Conservation (phyloP, 2,329 filamentous ascomycete species). For the Penicillium corylophilum region DNA sequence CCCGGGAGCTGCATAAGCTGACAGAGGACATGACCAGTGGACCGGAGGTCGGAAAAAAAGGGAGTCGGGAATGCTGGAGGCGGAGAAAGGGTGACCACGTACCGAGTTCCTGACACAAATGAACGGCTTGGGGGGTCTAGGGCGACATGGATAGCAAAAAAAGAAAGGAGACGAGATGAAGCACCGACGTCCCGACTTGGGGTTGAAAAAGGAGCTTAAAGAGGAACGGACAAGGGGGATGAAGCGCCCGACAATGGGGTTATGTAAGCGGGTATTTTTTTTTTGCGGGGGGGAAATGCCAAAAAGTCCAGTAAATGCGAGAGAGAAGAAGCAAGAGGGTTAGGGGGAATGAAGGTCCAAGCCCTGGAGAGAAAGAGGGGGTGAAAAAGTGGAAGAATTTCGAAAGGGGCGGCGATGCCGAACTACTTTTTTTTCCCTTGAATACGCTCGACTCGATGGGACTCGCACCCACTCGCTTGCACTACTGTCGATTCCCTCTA, state of each 20-base stretch:
- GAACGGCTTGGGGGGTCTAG: slow-evolving; percentile 25
- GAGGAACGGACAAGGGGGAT: slow-evolving; percentile 10
- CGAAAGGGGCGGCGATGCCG: slow-evolving; percentile 21
- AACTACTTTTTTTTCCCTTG: slow-evolving; percentile 4
- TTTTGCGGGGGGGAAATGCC: slow-evolving; percentile 14
- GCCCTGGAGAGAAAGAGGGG: slow-evolving; percentile 1
- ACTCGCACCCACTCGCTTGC: not conserved
- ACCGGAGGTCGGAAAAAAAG: slow-evolving; percentile 4
- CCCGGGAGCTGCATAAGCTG: not conserved
- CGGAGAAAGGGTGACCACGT: not conserved
- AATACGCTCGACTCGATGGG: not conserved
- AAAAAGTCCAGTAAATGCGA: not conserved
- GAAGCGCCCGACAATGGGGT: slow-evolving; percentile 14
- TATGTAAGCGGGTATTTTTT: slow-evolving; percentile 14
- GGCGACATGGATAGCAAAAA: slow-evolving; percentile 28
- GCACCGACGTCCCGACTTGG: slow-evolving; percentile 13
- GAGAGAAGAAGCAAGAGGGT: not conserved
- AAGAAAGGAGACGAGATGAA: not conserved
- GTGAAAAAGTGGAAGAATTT: slow-evolving; percentile 6
- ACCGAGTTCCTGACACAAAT: slow-evolving; percentile 29
- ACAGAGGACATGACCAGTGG: not conserved
- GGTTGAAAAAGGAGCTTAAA: slow-evolving; percentile 12
- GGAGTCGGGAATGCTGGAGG: slow-evolving; percentile 10
- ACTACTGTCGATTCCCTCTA: not conserved
- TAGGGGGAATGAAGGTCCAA: not conserved